Evolutionary conservation across 2,329 filamentous ascomycete genomes (phyloP).

Genomic region (Epichloe coenophiala): DNA sequence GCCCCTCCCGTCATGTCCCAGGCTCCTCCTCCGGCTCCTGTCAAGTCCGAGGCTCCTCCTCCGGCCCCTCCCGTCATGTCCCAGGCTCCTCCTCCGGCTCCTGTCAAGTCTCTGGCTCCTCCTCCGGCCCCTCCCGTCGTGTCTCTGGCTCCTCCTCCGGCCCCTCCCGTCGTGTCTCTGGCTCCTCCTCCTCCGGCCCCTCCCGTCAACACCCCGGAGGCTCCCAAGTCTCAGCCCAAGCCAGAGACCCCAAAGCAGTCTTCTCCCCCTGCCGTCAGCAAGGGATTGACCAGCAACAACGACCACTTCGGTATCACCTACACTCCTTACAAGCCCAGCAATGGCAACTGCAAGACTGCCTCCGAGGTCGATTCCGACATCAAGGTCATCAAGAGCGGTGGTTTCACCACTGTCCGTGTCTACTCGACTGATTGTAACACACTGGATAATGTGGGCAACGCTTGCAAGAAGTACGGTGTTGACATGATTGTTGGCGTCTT

Average conservation of each 20-base stretch:
- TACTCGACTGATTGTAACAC: constrained; percentile 89
- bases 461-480: constrained; percentile 52
- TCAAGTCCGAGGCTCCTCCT: background rate
- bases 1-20: constrained; percentile 5
- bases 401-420: constrained; percentile 61
- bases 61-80: background rate
- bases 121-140: background rate
- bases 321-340: constrained; percentile 52
- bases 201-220: background rate
- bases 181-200: background rate
- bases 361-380: constrained; percentile 48
- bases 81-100: constrained; percentile 4
- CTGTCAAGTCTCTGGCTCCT: background rate
- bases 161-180: background rate
- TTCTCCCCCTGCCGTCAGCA: constrained; percentile 3
- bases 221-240: constrained; percentile 9
- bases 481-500: constrained; percentile 81
- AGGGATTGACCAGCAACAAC: constrained; percentile 26
- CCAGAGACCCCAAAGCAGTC: constrained; percentile 5
- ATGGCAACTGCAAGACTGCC: constrained; percentile 51
- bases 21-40: constrained; percentile 3
- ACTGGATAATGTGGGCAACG: constrained; percentile 60
- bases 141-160: background rate
- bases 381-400: constrained; percentile 44
- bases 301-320: constrained; percentile 66